Percentiles rank a stretch among this genome's conserved stretches.
phyloP scores from a whole-genome alignment of 2,329 filamentous ascomycete species.

The Fusarium solani-melongenae region DNA sequence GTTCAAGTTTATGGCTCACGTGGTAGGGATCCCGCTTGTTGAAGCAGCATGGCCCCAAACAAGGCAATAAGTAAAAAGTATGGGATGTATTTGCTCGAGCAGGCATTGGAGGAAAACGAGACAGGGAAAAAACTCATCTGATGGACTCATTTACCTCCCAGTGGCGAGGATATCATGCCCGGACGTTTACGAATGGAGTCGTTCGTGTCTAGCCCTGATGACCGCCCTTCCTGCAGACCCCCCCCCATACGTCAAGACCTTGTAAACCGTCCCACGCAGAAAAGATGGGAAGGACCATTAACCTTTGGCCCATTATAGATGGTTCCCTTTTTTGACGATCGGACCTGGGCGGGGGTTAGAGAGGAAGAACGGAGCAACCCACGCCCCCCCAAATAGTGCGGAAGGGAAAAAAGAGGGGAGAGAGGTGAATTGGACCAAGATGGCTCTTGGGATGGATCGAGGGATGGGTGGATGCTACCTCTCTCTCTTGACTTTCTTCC shows the following conservation, averaged over 20 bases:
- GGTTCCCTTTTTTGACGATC: not conserved
- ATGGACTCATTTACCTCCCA: not conserved
- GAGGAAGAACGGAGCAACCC: not conserved
- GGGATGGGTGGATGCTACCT: not conserved
- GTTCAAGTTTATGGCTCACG: not conserved
- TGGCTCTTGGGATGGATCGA: conserved; percentile 1
- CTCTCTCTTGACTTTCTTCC: not conserved
- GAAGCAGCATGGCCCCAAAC: not conserved
- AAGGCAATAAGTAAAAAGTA: not conserved
- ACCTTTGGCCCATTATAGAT: not conserved
- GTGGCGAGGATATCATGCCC: conserved; percentile 2
- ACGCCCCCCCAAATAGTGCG: not conserved
- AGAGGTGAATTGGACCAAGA: not conserved
- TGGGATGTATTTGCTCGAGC: not conserved
- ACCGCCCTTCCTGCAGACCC: not conserved
- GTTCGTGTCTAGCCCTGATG: conserved; percentile 2
- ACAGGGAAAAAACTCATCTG: not conserved
- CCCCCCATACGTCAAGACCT: not conserved
- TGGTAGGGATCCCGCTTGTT: not conserved
- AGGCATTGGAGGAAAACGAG: not conserved
- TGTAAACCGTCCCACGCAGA: not conserved
- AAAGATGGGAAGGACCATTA: not conserved
- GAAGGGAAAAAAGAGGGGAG: not conserved
- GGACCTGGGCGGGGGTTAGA: not conserved
- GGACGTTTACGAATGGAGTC: conserved; percentile 6